Evolutionary conservation across 371 early-diverging fungal species (phyloP), one percentile per base, ranked within the genome.

Genomic region (Actinomucor elegans): DNA sequence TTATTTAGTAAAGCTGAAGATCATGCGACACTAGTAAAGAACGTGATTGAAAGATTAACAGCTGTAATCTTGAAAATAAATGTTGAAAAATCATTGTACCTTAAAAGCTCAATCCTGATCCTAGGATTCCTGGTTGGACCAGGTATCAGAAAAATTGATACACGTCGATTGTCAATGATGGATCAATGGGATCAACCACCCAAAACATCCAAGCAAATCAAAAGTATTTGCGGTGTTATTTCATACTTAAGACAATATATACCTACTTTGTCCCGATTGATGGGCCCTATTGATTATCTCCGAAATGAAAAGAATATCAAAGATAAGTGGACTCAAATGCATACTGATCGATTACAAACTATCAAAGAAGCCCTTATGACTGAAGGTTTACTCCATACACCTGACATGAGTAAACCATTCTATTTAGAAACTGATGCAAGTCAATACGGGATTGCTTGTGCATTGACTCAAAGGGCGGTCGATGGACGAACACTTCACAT

Each of bases 221-320:
- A 59, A 48, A 31, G 35, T 5, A 57, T 66, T 26, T 11, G 56
- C 33, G 63, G 60, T 12, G 36, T 45, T 14, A 47, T 64, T 36
- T 59, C 59, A 12, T 62, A 42, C 42, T 62, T 65, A 28, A 32
- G 63, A 27, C 54, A 59, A 6, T 56, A 33, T 14, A 11, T 32
- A 14, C 47, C 34, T 20, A 14, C 18, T 10, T 34, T 47, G 0
- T 15, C 47, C 11, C 11, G 23, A 14, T 12, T 50, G 4, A 34
- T 27, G 10, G 14, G 18, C 0, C 50, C 50, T 1, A 17, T 50
- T 12, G 50, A 50, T 29, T 9, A 37, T 31, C 23, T 50, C 4
- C 18, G 50, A 4, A 37, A 50, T 40, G 38, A 40, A 18, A 12
- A 17, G 21, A 17, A 36, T 38, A 18, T 50, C 9, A 24, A 38